phyloP scores from a whole-genome alignment of 371 early-diverging fungal species.

The Zopfochytrium polystomum region DNA sequence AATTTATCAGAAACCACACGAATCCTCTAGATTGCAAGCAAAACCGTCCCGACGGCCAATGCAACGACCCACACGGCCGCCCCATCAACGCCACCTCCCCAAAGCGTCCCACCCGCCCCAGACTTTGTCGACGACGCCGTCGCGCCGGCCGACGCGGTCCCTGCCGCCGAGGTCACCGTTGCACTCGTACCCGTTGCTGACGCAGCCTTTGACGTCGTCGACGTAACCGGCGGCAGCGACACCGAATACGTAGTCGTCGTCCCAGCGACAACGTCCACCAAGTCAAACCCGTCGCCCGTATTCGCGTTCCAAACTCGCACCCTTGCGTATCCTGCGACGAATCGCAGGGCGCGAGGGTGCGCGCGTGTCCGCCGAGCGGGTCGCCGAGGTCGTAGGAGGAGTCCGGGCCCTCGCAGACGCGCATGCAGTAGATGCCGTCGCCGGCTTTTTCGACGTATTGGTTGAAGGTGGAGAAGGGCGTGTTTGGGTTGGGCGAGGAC shows the following conservation, averaged over 20 bases:
- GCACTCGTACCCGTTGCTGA: not conserved
- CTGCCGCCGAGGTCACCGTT: too few relatives aligned
- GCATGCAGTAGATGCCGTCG: constrained; percentile 19
- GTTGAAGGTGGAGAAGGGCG: constrained; percentile 1
- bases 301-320: constrained; percentile 13
- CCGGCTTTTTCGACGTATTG: constrained; percentile 20
- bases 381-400: constrained; percentile 9
- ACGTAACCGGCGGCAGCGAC: not conserved
- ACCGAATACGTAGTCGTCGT: not conserved
- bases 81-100: too few relatives aligned
- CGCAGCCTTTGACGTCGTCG: not conserved
- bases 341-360: constrained; percentile 21
- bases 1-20: too few relatives aligned
- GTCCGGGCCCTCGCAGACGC: constrained; percentile 8
- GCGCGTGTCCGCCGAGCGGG: constrained; percentile 1
- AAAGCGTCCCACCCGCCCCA: too few relatives aligned
- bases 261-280: not conserved
- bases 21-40: too few relatives aligned
- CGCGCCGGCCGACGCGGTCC: not conserved
- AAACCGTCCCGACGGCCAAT: too few relatives aligned
- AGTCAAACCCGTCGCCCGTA: constrained; percentile 3
- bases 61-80: too few relatives aligned
- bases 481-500: not conserved
- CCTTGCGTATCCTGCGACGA: constrained; percentile 22
- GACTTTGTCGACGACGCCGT: not conserved